Evolutionary conservation across 2,329 filamentous ascomycete genomes (phyloP).

Genomic region (Paecilomyces variotii): DNA sequence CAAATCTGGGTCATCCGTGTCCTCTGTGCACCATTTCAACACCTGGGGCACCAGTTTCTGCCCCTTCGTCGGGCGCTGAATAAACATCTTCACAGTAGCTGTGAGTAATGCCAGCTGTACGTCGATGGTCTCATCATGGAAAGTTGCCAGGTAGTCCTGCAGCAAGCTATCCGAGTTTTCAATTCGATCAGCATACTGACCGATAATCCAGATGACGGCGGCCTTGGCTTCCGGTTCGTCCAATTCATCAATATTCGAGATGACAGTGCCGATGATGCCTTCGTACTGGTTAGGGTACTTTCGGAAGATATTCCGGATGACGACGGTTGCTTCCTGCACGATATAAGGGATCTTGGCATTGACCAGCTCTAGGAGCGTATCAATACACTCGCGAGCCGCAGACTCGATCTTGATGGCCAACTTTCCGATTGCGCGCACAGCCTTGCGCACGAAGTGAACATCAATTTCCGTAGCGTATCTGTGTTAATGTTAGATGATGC

Average conservation of each 20-base stretch:
- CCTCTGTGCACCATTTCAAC: conserved; percentile 96
- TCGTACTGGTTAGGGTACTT: conserved; percentile 99
- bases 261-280: conserved; percentile 90
- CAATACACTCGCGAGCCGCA: conserved; percentile 83
- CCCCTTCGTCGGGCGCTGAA: conserved; percentile 89
- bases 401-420: conserved; percentile 98
- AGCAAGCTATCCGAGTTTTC: conserved; percentile 91
- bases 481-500: conserved; percentile 1
- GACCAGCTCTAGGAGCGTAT: conserved; percentile 83
- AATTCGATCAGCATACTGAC: conserved; percentile 93
- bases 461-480: conserved; percentile 93
- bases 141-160: conserved; percentile 90
- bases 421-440: conserved; percentile 94
- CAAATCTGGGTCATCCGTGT: conserved; percentile 97
- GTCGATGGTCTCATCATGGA: conserved; percentile 89
- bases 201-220: conserved; percentile 99
- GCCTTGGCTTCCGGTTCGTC: conserved; percentile 98
- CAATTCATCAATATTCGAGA: conserved; percentile 90
- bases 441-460: conserved; percentile 96
- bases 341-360: conserved; percentile 99
- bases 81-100: conserved; percentile 95
- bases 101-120: conserved; percentile 92
- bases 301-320: conserved; percentile 97
- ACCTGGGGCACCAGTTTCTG: conserved; percentile 90
- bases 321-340: conserved; percentile 95